These are phyloP conservation scores for Thelonectria rubi DNA, from an alignment of 2,329 filamentous ascomycete species.

Conservation along the genomic window DNA sequence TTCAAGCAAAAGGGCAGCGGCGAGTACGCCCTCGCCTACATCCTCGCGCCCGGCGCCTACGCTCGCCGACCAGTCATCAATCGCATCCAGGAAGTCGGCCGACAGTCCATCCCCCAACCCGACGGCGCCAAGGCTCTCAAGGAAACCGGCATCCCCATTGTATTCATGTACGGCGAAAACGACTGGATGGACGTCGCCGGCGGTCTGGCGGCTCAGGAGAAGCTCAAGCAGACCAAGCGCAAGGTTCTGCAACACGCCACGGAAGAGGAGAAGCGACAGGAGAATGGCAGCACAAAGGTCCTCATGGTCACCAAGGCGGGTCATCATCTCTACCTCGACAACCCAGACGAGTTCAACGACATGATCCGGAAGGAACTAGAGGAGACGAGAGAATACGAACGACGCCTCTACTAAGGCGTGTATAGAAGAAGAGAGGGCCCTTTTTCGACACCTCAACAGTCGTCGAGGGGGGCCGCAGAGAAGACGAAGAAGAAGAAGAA, in stretches of 20 bases:
- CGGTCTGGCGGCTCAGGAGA: conserved; percentile 81
- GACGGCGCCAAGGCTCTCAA: conserved; percentile 41
- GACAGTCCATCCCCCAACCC: conserved; percentile 64
- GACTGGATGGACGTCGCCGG: conserved; percentile 99
- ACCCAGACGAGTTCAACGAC: conserved; percentile 65
- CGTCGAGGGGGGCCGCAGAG: not conserved
- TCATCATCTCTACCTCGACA: conserved; percentile 69
- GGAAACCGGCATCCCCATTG: conserved; percentile 78
- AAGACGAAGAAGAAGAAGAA: not conserved
- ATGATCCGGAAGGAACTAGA: conserved; percentile 63
- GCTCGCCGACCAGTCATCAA: conserved; percentile 88
- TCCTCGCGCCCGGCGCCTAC: conserved; percentile 92
- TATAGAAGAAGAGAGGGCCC: not conserved
- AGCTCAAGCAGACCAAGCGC: conserved; percentile 73
- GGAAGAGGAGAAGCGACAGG: conserved; percentile 72
- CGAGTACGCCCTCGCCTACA: conserved; percentile 91
- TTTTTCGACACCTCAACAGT: not conserved
- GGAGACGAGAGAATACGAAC: conserved; percentile 52
- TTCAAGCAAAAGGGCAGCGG: conserved; percentile 93
- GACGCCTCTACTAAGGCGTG: conserved; percentile 32
- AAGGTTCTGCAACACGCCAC: conserved; percentile 69
- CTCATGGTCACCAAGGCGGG: conserved; percentile 73
- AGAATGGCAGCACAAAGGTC: conserved; percentile 86
- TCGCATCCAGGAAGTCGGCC: conserved; percentile 84
- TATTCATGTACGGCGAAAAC: conserved; percentile 96